Evolutionary conservation across 345 rosid genomes (phyloP).

Genomic region (Euclidium syriacum): DNA sequence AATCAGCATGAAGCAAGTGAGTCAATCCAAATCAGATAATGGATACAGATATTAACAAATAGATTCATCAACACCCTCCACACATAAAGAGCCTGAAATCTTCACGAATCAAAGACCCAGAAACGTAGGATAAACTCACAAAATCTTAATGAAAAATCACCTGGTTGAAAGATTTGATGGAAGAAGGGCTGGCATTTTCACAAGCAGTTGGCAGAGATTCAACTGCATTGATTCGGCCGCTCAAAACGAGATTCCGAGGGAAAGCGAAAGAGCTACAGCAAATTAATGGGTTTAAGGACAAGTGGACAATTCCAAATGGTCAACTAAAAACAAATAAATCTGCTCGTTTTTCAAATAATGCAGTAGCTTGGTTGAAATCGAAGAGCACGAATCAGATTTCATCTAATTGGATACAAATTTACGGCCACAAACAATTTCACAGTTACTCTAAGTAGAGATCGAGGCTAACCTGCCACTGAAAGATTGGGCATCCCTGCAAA

Average conservation of each 20-base stretch:
- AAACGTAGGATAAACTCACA: background rate
- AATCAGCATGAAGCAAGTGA: constrained; percentile 2
- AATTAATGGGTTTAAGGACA: background rate
- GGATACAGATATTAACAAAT: background rate
- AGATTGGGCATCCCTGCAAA: background rate
- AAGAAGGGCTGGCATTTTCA: constrained; percentile 29
- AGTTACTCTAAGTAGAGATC: background rate
- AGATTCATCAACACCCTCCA: background rate
- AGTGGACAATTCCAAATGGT: too few relatives aligned
- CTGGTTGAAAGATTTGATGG: constrained; percentile 42
- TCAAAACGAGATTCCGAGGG: background rate
- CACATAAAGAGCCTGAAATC: background rate
- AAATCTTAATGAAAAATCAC: constrained; percentile 17
- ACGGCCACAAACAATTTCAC: background rate
- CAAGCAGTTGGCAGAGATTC: constrained; percentile 31
- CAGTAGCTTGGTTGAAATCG: too few relatives aligned
- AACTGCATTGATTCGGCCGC: background rate
- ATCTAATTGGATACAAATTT: background rate
- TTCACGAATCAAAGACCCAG: background rate
- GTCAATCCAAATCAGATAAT: constrained; percentile 1
- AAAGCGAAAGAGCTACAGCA: constrained; percentile 17
- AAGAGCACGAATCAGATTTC: constrained; percentile 1
- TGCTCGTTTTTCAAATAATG: too few relatives aligned
- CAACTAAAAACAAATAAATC: too few relatives aligned
- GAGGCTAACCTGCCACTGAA: constrained; percentile 1